These are phyloP conservation scores for Tulasnella sp. DNA, from an alignment of 768 basidiomycete genomes.

Conservation along the genomic window DNA sequence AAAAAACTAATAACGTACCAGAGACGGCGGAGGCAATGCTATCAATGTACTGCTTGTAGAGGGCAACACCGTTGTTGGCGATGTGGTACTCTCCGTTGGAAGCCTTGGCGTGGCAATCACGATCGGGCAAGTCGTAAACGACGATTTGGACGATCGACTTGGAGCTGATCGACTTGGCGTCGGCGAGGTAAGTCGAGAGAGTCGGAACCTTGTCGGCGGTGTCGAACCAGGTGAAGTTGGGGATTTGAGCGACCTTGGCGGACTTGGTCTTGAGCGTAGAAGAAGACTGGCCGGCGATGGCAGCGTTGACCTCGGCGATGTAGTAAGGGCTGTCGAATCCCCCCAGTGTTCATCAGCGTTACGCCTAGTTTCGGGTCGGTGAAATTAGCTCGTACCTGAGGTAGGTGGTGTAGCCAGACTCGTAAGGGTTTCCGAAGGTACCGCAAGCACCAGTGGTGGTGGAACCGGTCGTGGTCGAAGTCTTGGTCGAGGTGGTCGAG, in stretches of 20 bases:
- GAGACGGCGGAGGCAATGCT: conserved; percentile 55
- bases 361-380: neutral
- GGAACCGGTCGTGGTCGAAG: conserved; percentile 33
- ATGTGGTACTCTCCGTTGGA: conserved; percentile 37
- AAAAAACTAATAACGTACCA: conserved; percentile 36
- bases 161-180: conserved; percentile 43
- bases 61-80: conserved; percentile 35
- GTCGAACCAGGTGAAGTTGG: conserved; percentile 63
- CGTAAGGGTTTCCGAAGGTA: conserved; percentile 51
- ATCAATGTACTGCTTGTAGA: conserved; percentile 55
- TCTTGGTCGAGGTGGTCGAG: conserved; percentile 27
- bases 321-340: conserved; percentile 44
- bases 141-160: conserved; percentile 46
- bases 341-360: too few species aligned
- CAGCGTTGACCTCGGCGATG: conserved; percentile 50
- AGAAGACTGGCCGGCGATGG: conserved; percentile 49
- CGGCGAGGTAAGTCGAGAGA: conserved; percentile 59
- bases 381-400: neutral
- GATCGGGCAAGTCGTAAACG: conserved; percentile 55
- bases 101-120: conserved; percentile 38
- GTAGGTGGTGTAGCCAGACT: conserved; percentile 9
- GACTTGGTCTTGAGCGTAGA: conserved; percentile 51
- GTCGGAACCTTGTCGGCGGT: conserved; percentile 51
- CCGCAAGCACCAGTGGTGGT: conserved; percentile 38
- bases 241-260: conserved; percentile 50